Evolutionary conservation across 2,329 filamentous ascomycete genomes (phyloP).

Genomic region (Colletotrichum sp.): DNA sequence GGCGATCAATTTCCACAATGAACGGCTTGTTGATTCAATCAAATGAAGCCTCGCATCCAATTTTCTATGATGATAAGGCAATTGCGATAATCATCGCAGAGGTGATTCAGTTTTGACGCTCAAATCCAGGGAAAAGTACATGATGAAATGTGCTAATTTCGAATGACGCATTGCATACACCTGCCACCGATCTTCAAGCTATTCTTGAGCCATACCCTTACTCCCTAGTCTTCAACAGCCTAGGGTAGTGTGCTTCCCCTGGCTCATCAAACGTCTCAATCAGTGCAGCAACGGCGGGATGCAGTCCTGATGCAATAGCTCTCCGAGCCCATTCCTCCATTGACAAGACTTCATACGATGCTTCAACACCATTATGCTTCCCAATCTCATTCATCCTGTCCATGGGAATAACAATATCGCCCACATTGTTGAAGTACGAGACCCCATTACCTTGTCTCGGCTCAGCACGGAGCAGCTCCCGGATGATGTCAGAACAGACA

Average conservation of each 20-base stretch:
- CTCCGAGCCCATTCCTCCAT: neutral
- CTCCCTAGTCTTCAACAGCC: neutral
- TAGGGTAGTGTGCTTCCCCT: neutral
- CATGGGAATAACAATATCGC: neutral
- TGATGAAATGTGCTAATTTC: neutral
- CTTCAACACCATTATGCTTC: neutral
- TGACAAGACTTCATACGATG: neutral
- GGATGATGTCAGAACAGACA: neutral
- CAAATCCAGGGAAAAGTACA: neutral
- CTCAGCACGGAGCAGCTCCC: neutral
- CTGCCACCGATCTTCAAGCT: neutral
- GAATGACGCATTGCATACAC: neutral
- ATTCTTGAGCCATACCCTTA: neutral
- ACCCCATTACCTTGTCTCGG: neutral
- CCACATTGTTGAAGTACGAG: neutral
- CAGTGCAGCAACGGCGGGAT: neutral
- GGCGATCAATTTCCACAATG: neutral
- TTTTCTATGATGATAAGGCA: neutral
- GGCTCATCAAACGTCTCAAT: neutral
- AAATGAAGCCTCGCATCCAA: neutral
- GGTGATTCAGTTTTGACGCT: neutral
- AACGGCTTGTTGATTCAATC: neutral
- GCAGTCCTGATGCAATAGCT: neutral
- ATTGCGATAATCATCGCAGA: neutral
- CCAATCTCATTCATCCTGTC: neutral